Percentiles rank a stretch among this genome's conserved stretches.
phyloP scores from a whole-genome alignment of 2,329 filamentous ascomycete genomes.

The Cytospora piceicola region DNA sequence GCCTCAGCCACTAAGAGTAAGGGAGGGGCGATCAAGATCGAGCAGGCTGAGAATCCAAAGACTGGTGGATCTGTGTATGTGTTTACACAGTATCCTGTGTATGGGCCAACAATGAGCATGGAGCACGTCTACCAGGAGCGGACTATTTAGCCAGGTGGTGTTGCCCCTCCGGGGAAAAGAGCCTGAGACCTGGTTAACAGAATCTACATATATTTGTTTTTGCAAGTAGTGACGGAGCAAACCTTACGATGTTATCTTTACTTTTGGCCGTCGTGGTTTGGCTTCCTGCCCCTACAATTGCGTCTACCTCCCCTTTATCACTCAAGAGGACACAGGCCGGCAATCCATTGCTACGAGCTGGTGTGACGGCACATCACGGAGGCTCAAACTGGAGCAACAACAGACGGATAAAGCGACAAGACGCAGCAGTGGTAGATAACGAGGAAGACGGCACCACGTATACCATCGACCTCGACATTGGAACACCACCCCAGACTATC shows the following conservation, averaged over 20 bases:
- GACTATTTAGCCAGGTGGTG: no score
- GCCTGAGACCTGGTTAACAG: no score
- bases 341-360: slow-evolving; percentile 5
- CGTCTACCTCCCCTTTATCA: neutral
- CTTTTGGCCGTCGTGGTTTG: neutral
- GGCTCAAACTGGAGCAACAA: neutral
- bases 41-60: no score
- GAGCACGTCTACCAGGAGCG: no score
- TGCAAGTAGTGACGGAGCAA: neutral
- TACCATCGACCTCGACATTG: slow-evolving; percentile 46
- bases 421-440: slow-evolving; percentile 7
- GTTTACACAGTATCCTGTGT: no score
- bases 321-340: slow-evolving; percentile 3
- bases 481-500: slow-evolving; percentile 52
- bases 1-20: no score
- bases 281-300: neutral
- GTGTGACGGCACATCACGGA: slow-evolving; percentile 11
- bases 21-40: no score
- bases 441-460: slow-evolving; percentile 21
- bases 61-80: no score
- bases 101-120: no score
- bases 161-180: no score
- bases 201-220: neutral
- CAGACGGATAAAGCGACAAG: slow-evolving; percentile 8
- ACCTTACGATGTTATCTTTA: neutral